phyloP scores from a whole-genome alignment of 345 rosid species.

The Trapa bicornis region DNA sequence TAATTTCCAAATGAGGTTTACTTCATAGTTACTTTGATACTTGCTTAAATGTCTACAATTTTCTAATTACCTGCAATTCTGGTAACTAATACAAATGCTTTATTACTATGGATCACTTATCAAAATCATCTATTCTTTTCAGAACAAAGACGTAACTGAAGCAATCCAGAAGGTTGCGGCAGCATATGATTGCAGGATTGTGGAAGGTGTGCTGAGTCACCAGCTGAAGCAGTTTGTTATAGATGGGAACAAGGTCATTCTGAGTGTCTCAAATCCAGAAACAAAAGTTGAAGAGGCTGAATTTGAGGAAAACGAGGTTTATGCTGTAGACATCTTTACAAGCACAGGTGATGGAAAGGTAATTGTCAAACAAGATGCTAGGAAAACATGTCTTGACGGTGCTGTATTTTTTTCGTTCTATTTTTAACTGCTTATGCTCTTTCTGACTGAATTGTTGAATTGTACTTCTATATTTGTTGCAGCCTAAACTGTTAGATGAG shows the following conservation, averaged over 20 bases:
- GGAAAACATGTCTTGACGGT: too few species aligned
- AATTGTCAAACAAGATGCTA: conserved; percentile 7
- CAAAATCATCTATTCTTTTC: conserved; percentile 14
- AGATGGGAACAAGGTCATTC: conserved; percentile 74
- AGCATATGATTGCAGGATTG: conserved; percentile 94
- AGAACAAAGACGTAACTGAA: conserved; percentile 91
- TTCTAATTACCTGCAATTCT: too few species aligned
- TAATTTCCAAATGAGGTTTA: not conserved
- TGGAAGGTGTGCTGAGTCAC: conserved; percentile 95
- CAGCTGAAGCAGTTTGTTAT: conserved; percentile 85
- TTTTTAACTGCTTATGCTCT: not conserved
- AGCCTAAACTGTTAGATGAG: conserved; percentile 95
- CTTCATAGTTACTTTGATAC: not conserved
- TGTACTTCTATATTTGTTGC: conserved; percentile 16
- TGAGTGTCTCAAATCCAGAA: conserved; percentile 66
- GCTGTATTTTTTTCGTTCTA: not conserved
- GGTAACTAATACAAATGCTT: not conserved
- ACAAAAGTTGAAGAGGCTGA: conserved; percentile 91
- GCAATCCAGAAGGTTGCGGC: conserved; percentile 94
- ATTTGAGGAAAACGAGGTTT: conserved; percentile 95
- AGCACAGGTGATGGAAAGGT: conserved; percentile 99
- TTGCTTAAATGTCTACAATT: too few species aligned
- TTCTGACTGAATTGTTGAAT: not conserved
- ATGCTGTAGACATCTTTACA: conserved; percentile 74
- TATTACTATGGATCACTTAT: not conserved